Conservation (phyloP, 176 grass and related monocot species). For the Oryza punctata region DNA sequence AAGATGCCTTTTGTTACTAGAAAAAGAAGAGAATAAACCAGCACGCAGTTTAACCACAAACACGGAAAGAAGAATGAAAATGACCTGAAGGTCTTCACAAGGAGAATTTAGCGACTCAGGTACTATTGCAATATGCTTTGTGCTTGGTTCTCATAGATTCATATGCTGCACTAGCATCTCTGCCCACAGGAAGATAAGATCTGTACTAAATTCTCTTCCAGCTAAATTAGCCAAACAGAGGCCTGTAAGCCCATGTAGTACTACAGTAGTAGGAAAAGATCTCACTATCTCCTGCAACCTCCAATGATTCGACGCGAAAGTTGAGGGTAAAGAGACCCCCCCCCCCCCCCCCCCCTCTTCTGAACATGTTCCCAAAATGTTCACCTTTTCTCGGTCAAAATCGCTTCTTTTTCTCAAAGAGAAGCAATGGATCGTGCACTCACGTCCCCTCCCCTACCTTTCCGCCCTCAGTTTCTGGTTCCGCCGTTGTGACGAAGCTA, state of each 20-base stretch:
- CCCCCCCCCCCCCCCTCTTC: background rate
- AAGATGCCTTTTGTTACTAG: background rate
- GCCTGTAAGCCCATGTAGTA: background rate
- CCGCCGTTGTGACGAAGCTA: background rate
- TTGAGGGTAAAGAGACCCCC: background rate
- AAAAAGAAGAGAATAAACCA: background rate
- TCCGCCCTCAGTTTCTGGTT: constrained; percentile 20
- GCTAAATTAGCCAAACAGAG: background rate
- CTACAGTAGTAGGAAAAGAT: background rate
- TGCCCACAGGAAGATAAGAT: constrained; percentile 6
- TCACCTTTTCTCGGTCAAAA: background rate
- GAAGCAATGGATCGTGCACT: constrained; percentile 18
- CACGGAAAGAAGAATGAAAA: background rate
- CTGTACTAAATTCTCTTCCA: background rate
- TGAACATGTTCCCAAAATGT: background rate
- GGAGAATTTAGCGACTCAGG: background rate
- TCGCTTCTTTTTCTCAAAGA: background rate
- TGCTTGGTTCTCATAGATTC: background rate
- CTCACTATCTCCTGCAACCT: background rate
- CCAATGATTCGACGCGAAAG: constrained; percentile 21
- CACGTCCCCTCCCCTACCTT: background rate
- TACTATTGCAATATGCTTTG: background rate
- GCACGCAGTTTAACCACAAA: background rate
- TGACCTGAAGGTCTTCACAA: background rate
- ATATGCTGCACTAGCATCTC: constrained; percentile 9